Evolutionary conservation across 2,329 filamentous ascomycete genomes (phyloP).

Genomic region (Fusarium begoniae): DNA sequence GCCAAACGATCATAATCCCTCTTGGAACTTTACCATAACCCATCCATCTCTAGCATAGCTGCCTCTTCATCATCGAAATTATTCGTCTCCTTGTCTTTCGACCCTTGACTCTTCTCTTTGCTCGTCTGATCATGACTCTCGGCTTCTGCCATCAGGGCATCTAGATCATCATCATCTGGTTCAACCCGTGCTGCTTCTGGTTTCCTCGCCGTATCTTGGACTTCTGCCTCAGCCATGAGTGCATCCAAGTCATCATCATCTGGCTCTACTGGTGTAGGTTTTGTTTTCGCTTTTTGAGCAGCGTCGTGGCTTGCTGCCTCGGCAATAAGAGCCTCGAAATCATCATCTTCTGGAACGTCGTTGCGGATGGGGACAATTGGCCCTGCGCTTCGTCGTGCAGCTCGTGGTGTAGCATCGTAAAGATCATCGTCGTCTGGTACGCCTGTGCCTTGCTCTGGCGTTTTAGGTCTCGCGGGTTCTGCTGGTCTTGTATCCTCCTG

Average conservation of each 20-base stretch:
- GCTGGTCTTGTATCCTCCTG: conserved; percentile 50
- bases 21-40: conserved; percentile 53
- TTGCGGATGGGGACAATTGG: conserved; percentile 35
- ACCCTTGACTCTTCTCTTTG: background rate
- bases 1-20: background rate
- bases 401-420: conserved; percentile 63
- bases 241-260: conserved; percentile 63
- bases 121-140: conserved; percentile 42
- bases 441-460: conserved; percentile 34
- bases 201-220: conserved; percentile 21
- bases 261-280: conserved; percentile 9
- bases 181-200: conserved; percentile 12
- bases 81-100: conserved; percentile 33
- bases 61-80: conserved; percentile 71
- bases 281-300: conserved; percentile 22
- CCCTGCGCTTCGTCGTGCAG: conserved; percentile 1
- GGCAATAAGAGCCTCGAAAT: conserved; percentile 64
- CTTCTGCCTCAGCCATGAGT: conserved; percentile 61
- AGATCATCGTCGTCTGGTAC: conserved; percentile 60
- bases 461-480: conserved; percentile 43
- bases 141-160: conserved; percentile 63
- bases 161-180: conserved; percentile 58
- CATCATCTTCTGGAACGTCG: conserved; percentile 55
- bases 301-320: conserved; percentile 51
- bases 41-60: conserved; percentile 72